These are phyloP conservation scores for Chaetomium sp. DNA, from an alignment of 2,329 filamentous ascomycete genomes.

Conservation along the genomic window DNA sequence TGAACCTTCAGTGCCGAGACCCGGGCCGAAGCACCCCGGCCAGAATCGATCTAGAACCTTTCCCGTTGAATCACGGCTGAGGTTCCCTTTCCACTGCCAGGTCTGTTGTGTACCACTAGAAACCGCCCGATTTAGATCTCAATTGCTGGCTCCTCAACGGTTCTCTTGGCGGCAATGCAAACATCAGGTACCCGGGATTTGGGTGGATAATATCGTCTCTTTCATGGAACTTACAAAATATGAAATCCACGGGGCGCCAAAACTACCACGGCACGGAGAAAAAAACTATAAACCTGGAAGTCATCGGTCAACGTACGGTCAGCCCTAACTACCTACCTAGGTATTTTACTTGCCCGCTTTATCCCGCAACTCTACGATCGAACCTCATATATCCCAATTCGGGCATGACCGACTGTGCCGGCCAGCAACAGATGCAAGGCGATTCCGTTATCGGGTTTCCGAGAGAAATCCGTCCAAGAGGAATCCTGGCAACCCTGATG, in stretches of 20 bases:
- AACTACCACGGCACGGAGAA: not conserved
- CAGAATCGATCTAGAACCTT: not conserved
- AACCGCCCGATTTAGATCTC: not conserved
- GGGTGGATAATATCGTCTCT: not conserved
- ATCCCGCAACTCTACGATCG: not conserved
- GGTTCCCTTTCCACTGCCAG: not conserved
- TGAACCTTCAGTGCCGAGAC: not conserved
- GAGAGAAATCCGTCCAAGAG: not conserved
- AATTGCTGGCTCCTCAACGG: not conserved
- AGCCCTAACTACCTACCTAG: not conserved
- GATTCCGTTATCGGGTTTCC: conserved; percentile 21
- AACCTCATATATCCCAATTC: not conserved
- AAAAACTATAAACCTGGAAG: not conserved
- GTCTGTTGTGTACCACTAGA: not conserved
- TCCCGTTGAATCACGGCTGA: not conserved
- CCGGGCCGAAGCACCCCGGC: conserved; percentile 3
- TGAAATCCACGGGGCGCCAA: not conserved
- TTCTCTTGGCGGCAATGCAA: not conserved
- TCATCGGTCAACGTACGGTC: not conserved
- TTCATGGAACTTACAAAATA: too few relatives aligned
- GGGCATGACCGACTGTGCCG: not conserved
- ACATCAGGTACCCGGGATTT: not conserved
- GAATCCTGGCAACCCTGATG: conserved; percentile 1
- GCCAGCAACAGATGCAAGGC: not conserved
- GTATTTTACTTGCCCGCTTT: not conserved